Base-by-base conservation (phyloP, 2,329 filamentous ascomycete species). In the Fusarium odoratissimum region DNA sequence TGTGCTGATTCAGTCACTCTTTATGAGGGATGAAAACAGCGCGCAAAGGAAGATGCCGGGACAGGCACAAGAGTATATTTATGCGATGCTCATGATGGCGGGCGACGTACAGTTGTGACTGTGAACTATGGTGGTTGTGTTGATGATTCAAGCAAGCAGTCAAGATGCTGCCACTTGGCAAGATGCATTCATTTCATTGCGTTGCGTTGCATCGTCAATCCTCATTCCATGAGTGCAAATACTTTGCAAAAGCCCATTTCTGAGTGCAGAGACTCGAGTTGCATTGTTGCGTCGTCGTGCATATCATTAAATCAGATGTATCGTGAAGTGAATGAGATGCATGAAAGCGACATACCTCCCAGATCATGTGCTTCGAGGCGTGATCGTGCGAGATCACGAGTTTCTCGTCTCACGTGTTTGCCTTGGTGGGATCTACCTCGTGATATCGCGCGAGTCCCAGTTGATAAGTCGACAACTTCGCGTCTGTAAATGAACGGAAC, bases 351-450 rank as follows among this genome's bases (percentile, higher is more conserved):
- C 83, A 82, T 84, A 84, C 83, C 83, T 82, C 74, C 77, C 77
- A 80, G 83, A 84, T 84, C 83, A 84, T 84, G 83, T 84, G 83
- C 82, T 80, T 77, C 75, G 67, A 71, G 72, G 73, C 75, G 68
- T 58, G 55, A 58, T 58, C 55, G 55, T 75, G 72, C 74, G 79
- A 82, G 81, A 85, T 84, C 83, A 84, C 83, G 83, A 83, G 83
- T 82, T 82, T 82, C 49, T 80, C 75, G 75, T 77, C 81, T 84
- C 83, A 84, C 83, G 83, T 84, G 83, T 82, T 83, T 54, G 33
- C 33, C 16, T 52, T 80, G 81, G 80, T 79, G 82, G 81, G 82
- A 82, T 81, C 79, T 80, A 84, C 82, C 83, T 85, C 83, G 84
- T 85, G 83, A 85, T 85, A 83, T 84, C 83, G 83, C 82, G 83